Conservation (phyloP, 2,329 filamentous ascomycete species). For the Neofusicoccum kwambonambiense region DNA sequence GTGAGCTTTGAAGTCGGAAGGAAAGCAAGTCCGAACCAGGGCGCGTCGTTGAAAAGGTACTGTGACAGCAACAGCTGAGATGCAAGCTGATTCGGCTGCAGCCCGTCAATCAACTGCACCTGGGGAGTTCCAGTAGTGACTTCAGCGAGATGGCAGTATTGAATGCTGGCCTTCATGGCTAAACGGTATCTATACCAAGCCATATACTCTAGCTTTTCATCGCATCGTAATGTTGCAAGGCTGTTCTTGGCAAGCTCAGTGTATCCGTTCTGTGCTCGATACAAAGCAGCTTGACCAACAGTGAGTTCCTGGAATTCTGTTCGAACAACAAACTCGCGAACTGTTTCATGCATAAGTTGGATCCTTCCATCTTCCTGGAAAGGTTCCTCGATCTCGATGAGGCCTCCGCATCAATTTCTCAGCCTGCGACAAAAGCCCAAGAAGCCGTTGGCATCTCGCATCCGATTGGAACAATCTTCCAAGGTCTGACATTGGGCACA, state of each 20-base stretch:
- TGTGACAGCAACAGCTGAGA: too few relatives aligned
- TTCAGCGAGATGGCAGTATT: too few relatives aligned
- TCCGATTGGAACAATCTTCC: neutral
- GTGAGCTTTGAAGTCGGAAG: too few relatives aligned
- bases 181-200: too few relatives aligned
- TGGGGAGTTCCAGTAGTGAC: too few relatives aligned
- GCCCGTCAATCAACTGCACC: too few relatives aligned
- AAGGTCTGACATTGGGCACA: neutral
- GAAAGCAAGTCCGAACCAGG: too few relatives aligned
- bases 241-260: neutral
- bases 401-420: neutral
- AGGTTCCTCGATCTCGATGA: neutral
- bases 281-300: neutral
- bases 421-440: neutral
- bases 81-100: too few relatives aligned
- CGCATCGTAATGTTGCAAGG: neutral
- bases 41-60: too few relatives aligned
- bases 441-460: too few relatives aligned
- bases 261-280: neutral
- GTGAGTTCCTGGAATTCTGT: neutral
- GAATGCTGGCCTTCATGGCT: too few relatives aligned
- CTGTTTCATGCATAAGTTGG: neutral
- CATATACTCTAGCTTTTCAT: too few relatives aligned
- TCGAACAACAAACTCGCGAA: neutral
- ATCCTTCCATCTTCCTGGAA: neutral